phyloP scores from a whole-genome alignment of 305 asterid species.

The Fraxinus platypoda region DNA sequence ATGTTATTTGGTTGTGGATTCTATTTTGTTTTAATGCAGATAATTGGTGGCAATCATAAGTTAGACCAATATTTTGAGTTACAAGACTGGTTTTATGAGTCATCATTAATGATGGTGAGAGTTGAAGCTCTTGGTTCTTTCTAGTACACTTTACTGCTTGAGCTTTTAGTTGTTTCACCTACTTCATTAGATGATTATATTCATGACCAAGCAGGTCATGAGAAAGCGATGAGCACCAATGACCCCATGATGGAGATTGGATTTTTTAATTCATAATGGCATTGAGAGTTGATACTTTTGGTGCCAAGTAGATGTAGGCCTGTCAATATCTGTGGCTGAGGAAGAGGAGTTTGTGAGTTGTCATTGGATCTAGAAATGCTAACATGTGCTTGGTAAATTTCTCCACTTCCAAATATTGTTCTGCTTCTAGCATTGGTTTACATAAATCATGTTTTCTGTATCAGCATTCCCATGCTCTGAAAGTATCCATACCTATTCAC shows the following conservation, averaged over 20 bases:
- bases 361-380: background rate
- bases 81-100: background rate
- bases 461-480: background rate
- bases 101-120: constrained; percentile 4
- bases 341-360: background rate
- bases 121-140: constrained; percentile 17
- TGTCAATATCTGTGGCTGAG: background rate
- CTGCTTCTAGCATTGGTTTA: background rate
- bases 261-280: background rate
- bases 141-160: background rate
- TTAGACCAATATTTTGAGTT: background rate
- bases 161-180: background rate
- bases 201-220: background rate
- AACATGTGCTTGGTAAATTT: background rate
- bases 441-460: background rate
- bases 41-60: background rate
- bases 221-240: background rate
- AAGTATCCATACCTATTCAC: background rate
- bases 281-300: background rate
- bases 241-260: constrained; percentile 1
- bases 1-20: background rate
- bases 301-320: background rate
- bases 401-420: background rate
- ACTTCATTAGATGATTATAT: background rate
- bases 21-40: constrained; percentile 1